Evolutionary conservation across 768 basidiomycete genomes (phyloP), one percentile per base, ranked within the genome.

Genomic region (Mycena vulgaris): DNA sequence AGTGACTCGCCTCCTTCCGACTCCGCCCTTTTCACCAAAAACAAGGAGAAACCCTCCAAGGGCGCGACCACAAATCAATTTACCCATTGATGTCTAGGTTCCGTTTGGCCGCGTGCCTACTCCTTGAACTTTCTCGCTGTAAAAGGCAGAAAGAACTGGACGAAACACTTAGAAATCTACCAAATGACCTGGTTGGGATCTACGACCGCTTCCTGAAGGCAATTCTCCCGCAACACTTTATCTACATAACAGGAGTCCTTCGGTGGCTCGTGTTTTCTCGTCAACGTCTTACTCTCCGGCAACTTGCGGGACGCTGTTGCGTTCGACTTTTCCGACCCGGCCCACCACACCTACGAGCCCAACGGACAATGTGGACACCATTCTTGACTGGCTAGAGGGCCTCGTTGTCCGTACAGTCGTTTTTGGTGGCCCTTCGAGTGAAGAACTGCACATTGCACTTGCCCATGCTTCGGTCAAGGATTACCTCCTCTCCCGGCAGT

Each of bases 381-480:
- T n/a, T n/a, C n/a, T n/a, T n/a, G n/a, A n/a, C n/a, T 47, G 45
- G 45, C 21, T 47, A 19, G 17, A 47, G 21, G 45, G 45, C 45
- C 45, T 47, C 13, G 21, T 47, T 17, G 21, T n/a, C n/a, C n/a
- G n/a, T n/a, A n/a, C n/a, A n/a, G n/a, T n/a, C n/a, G n/a, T n/a
- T n/a, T n/a, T n/a, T n/a, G n/a, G n/a, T n/a, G n/a, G n/a, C n/a
- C 45, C 45, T 13, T 47, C 45, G n/a, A 47, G 45, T n/a, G 21
- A 23, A 47, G 10, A 47, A 23, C n/a, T n/a, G 45, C 45, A n/a
- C n/a, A n/a, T 47, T 47, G 45, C 10, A n/a, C 45, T 47, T 47
- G 45, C 45, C 45, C 45, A 47, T 23, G 10, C 45, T 8, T 47
- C 45, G 10, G 45, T 47, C 45, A 80, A 0, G 79, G 80, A 3